phyloP scores from a whole-genome alignment of 345 rosid genomes.

The Euphorbia pulcherrima region DNA sequence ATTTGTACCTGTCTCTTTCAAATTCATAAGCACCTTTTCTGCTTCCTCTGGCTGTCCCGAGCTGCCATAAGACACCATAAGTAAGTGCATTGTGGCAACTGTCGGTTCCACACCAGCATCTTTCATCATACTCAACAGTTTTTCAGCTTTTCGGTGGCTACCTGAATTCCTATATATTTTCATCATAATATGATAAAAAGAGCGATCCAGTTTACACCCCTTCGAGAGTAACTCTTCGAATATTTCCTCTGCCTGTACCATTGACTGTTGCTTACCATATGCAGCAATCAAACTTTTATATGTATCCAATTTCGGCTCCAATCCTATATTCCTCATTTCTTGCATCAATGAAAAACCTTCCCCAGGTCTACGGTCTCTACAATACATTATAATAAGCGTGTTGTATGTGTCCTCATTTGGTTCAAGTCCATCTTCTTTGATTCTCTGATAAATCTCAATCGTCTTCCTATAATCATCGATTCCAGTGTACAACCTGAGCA shows the following conservation, averaged over 20 bases:
- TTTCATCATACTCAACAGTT: slow-evolving; percentile 62
- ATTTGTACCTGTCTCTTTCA: slow-evolving; percentile 59
- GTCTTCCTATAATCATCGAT: slow-evolving; percentile 75
- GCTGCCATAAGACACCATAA: slow-evolving; percentile 86
- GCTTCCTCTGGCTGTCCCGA: slow-evolving; percentile 86
- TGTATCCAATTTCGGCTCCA: slow-evolving; percentile 78
- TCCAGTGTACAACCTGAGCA: slow-evolving; percentile 73
- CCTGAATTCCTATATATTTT: slow-evolving; percentile 76
- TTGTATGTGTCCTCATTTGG: slow-evolving; percentile 88
- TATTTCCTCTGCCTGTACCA: slow-evolving; percentile 72
- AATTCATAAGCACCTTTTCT: slow-evolving; percentile 64
- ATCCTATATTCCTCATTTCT: slow-evolving; percentile 63
- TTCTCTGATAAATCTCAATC: slow-evolving; percentile 61
- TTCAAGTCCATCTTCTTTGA: slow-evolving; percentile 58
- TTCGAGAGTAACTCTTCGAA: slow-evolving; percentile 61
- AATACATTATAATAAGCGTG: slow-evolving; percentile 76
- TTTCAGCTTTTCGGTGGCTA: slow-evolving; percentile 68
- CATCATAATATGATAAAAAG: slow-evolving; percentile 89
- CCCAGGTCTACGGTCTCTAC: slow-evolving; percentile 81
- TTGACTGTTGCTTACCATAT: slow-evolving; percentile 63
- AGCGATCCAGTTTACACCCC: slow-evolving; percentile 76
- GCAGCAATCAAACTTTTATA: slow-evolving; percentile 93
- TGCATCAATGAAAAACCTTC: slow-evolving; percentile 73
- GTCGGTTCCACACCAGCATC: slow-evolving; percentile 75
- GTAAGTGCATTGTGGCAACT: slow-evolving; percentile 89